phyloP scores from a whole-genome alignment of 371 early-diverging fungal species.

The Rhizomucor pusillus region DNA sequence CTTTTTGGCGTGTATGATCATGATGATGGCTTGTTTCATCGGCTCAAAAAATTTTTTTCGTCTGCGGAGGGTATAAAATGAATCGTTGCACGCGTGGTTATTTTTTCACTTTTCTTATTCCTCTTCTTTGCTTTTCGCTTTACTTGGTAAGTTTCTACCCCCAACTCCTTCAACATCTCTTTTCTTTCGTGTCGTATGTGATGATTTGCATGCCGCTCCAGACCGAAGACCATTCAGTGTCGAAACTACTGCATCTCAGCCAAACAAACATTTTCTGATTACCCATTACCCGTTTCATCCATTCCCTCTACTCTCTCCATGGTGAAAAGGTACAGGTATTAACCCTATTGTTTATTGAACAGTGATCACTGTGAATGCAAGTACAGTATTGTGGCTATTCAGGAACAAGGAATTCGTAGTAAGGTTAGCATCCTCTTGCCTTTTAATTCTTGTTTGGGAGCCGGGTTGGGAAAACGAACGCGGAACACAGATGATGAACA shows the following conservation, averaged over 20 bases:
- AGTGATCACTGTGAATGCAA: background rate
- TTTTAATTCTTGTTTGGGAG: background rate
- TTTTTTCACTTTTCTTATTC: conserved; percentile 1
- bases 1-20: no score
- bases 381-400: background rate
- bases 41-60: no score
- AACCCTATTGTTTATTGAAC: background rate
- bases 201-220: conserved; percentile 46
- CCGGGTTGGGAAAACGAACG: background rate
- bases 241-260: conserved; percentile 35
- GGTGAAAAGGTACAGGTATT: background rate
- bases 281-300: background rate
- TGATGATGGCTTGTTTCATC: no score
- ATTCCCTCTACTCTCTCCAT: background rate
- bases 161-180: background rate
- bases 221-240: conserved; percentile 33
- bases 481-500: conserved; percentile 2
- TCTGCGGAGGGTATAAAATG: background rate
- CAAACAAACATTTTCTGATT: conserved; percentile 7
- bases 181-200: conserved; percentile 13
- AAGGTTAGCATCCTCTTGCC: conserved; percentile 2
- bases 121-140: no score
- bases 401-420: background rate
- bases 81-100: no score
- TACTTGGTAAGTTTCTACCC: background rate